Conservation (phyloP, 2,329 filamentous ascomycete genomes). For the Aspergillus latus region DNA sequence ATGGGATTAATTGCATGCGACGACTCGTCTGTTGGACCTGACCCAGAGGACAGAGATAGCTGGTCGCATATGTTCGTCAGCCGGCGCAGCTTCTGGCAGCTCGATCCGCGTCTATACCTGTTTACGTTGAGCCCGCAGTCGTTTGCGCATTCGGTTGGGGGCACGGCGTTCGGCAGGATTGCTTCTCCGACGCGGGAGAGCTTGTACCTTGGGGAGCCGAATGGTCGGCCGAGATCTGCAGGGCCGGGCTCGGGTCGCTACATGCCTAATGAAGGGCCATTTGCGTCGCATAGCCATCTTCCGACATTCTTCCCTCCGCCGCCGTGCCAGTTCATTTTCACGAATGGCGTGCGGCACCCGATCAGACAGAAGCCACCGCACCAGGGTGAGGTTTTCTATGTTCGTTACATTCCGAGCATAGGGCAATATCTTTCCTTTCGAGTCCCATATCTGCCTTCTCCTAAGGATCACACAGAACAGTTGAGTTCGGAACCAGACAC, state of each 20-base stretch:
- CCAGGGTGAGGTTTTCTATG: conserved; percentile 90
- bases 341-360: conserved; percentile 78
- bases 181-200: conserved; percentile 49
- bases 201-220: conserved; percentile 16
- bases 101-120: conserved; percentile 81
- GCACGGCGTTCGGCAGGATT: conserved; percentile 53
- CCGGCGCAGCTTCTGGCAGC: conserved; percentile 84
- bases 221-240: conserved; percentile 6
- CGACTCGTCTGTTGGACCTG: conserved; percentile 71
- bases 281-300: conserved; percentile 64
- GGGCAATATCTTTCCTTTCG: conserved; percentile 87
- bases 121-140: conserved; percentile 71
- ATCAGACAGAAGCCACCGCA: conserved; percentile 83
- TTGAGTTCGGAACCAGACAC: conserved; percentile 26
- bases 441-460: conserved; percentile 63
- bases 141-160: conserved; percentile 49
- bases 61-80: conserved; percentile 84
- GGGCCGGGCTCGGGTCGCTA: conserved; percentile 13
- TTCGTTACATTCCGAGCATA: conserved; percentile 77
- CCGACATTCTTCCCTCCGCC: conserved; percentile 88
- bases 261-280: conserved; percentile 33
- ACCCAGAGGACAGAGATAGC: conserved; percentile 57
- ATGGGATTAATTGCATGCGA: conserved; percentile 82
- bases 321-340: conserved; percentile 77
- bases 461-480: conserved; percentile 39